phyloP scores from a whole-genome alignment of 768 basidiomycete genomes.

The Collybiopsis luxurians region DNA sequence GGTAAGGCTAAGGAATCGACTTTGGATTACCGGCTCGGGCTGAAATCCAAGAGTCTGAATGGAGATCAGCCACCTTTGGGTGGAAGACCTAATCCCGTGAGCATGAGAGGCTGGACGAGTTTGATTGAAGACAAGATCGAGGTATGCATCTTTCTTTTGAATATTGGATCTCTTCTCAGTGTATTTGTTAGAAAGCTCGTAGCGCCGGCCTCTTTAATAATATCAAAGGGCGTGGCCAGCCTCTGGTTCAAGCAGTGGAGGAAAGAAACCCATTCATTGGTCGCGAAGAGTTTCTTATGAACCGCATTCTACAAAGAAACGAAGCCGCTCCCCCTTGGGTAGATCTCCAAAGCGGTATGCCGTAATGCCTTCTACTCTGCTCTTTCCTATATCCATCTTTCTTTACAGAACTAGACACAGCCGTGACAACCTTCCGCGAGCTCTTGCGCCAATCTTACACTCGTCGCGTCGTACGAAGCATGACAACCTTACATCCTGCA shows the following conservation, averaged over 20 bases:
- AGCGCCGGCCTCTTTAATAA: conserved; percentile 67
- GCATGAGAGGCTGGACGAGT: conserved; percentile 70
- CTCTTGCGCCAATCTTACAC: conserved; percentile 68
- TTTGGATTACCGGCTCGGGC: conserved; percentile 63
- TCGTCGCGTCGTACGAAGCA: conserved; percentile 66
- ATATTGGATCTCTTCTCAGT: neutral
- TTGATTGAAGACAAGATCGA: conserved; percentile 81
- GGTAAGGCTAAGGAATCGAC: conserved; percentile 67
- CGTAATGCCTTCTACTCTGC: no score
- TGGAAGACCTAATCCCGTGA: conserved; percentile 51
- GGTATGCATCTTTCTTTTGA: conserved; percentile 35
- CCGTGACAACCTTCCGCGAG: conserved; percentile 59
- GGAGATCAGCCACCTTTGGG: conserved; percentile 8
- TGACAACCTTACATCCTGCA: conserved; percentile 44
- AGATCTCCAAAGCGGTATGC: conserved; percentile 69
- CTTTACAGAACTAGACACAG: conserved; percentile 59
- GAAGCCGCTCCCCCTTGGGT: conserved; percentile 89
- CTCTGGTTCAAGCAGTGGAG: conserved; percentile 33
- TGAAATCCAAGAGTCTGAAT: conserved; percentile 29
- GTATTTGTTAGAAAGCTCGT: conserved; percentile 50
- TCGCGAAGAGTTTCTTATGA: conserved; percentile 81
- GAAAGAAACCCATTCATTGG: conserved; percentile 59
- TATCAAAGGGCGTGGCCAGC: conserved; percentile 62
- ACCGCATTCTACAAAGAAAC: conserved; percentile 77
- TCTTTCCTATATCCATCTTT: neutral